Conservation (phyloP, 768 basidiomycete species). For the Strobilomyces dryophilus region DNA sequence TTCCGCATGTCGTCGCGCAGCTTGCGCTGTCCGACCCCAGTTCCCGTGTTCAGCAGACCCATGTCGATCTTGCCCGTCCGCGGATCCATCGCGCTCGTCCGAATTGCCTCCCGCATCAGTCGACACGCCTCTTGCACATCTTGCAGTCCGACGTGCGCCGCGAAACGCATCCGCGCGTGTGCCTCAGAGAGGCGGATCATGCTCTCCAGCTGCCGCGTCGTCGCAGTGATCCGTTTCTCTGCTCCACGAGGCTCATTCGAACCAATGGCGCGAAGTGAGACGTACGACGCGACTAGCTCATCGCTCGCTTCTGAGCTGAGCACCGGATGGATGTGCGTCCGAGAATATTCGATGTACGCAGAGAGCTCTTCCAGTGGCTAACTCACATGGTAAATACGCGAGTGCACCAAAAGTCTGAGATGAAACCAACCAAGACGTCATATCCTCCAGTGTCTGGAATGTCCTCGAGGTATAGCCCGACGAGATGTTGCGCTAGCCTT, state of each 20-base stretch:
- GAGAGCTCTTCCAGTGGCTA: constrained; percentile 89
- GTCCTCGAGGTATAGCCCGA: constrained; percentile 92
- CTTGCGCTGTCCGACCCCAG: constrained; percentile 80
- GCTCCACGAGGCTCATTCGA: constrained; percentile 75
- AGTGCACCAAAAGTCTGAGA: not conserved
- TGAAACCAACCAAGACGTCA: constrained; percentile 69
- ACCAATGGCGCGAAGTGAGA: constrained; percentile 90
- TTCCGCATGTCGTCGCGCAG: constrained; percentile 86
- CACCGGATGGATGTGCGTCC: constrained; percentile 77
- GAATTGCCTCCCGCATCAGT: constrained; percentile 96
- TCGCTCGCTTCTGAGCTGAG: constrained; percentile 82
- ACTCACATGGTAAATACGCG: constrained; percentile 5
- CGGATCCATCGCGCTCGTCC: constrained; percentile 93
- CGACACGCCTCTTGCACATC: constrained; percentile 91
- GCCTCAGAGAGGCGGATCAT: constrained; percentile 97
- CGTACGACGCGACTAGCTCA: constrained; percentile 86
- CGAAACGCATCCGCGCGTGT: constrained; percentile 95
- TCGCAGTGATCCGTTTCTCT: constrained; percentile 96
- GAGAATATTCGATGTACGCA: constrained; percentile 92
- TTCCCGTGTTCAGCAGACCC: constrained; percentile 92
- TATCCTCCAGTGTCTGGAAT: constrained; percentile 50
- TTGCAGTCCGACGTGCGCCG: constrained; percentile 73
- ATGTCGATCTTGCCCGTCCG: constrained; percentile 97
- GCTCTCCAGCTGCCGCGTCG: constrained; percentile 93
- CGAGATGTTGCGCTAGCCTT: constrained; percentile 86